Base-by-base conservation (phyloP, 805 yeast genomes). In the Yarrowia alimentaria region DNA sequence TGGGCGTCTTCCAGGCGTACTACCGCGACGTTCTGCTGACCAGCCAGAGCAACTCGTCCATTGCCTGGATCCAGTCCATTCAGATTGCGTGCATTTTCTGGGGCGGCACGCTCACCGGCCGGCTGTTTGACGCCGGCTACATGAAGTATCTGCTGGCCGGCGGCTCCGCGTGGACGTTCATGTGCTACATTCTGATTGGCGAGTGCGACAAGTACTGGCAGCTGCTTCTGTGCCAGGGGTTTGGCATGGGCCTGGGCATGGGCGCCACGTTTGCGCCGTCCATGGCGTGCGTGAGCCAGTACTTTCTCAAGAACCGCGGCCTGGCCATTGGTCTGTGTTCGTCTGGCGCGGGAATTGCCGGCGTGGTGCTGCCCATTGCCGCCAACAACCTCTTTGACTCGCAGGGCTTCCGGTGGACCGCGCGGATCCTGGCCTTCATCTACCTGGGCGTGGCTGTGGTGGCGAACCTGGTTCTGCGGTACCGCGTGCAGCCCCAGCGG, bases 1-100 rank as follows among this genome's bases (percentile, higher is more conserved):
- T 68, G 61, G 83, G 83, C 16, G 76, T 79, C 4, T 79, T 75
- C 58, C 74, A 78, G 40, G 67, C 73, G 32, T 76, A 71, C 58
- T 79, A 78, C 57, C 48, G 38, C 17, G 65, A 67, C 9, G 35
- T 63, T 9, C 55, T 56, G 13, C 75, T 76, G 48, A 65, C 68
- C 0, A 67, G 69, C 10, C 75, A 73, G 3, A 60, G 68, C 25
- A 66, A 76, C 17, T 71, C 69, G 47, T 76, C 73, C 30, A 69
- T 71, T 40, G 75, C 80, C 3, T 63, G 77, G 18, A 73, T 78
- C 40, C 59, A 60, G 20, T 60, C 63, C 4, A 37, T 60, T 22
- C 63, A 59, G 33, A 51, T 53, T 10, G 55, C 61, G 22, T 49
- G 60, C 26, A 51, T 57, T 18, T 59, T 59, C 21, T 30, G 56